Evolutionary conservation across 2,329 filamentous ascomycete genomes (phyloP).

Genomic region (Clarireedia monteithiana): DNA sequence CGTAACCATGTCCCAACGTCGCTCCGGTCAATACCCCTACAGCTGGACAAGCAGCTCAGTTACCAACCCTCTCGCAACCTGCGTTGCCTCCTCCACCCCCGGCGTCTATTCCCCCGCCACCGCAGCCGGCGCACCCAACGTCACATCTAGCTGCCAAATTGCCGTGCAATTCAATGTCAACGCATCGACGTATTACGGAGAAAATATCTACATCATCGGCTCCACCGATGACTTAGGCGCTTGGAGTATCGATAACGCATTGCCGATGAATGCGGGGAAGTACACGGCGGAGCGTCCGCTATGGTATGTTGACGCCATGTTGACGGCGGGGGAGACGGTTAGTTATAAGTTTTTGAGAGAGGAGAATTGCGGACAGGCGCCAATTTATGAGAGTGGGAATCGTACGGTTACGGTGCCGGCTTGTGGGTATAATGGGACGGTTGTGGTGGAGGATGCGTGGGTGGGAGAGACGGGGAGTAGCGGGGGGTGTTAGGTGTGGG

Average conservation of each 20-base stretch:
- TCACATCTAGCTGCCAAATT: constrained; percentile 22
- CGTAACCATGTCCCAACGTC: constrained; percentile 50
- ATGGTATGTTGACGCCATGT: constrained; percentile 36
- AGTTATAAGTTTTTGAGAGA: constrained; percentile 39
- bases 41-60: constrained; percentile 44
- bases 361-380: constrained; percentile 35
- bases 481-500: constrained; percentile 17
- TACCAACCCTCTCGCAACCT: constrained; percentile 40
- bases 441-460: constrained; percentile 35
- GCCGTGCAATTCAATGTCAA: constrained; percentile 39
- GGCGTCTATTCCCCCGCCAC: constrained; percentile 42
- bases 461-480: constrained; percentile 27
- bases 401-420: constrained; percentile 34
- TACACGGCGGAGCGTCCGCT: constrained; percentile 38
- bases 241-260: constrained; percentile 31
- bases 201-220: constrained; percentile 40
- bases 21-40: constrained; percentile 44
- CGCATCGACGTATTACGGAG: constrained; percentile 39
- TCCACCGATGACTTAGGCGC: constrained; percentile 35
- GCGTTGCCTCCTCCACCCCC: constrained; percentile 37
- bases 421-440: constrained; percentile 26
- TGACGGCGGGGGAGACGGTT: constrained; percentile 36
- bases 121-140: constrained; percentile 36
- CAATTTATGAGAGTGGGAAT: constrained; percentile 39
- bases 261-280: constrained; percentile 33